Percentiles rank a stretch among this genome's conserved stretches.
These are phyloP conservation scores for Hericium coralloides DNA, from an alignment of 768 basidiomycete species.

Conservation along the genomic window DNA sequence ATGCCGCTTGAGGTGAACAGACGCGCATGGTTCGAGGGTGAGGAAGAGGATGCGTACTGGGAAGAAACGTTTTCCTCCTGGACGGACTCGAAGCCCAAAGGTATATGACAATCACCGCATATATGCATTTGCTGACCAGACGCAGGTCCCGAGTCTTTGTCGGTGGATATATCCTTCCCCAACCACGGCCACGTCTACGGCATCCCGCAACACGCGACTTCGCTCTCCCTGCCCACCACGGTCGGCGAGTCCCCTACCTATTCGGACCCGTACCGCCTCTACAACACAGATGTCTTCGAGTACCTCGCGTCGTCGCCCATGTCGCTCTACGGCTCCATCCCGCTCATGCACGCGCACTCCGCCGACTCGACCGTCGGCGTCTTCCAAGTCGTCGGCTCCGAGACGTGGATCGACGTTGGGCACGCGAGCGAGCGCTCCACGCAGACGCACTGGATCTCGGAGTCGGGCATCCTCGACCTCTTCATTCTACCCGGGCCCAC, in stretches of 20 bases:
- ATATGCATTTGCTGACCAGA: background rate
- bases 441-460: slow-evolving; percentile 94
- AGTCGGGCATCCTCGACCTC: slow-evolving; percentile 92
- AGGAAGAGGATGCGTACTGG: slow-evolving; percentile 77
- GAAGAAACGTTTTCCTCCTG: slow-evolving; percentile 82
- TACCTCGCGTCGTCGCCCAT: slow-evolving; percentile 75
- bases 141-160: slow-evolving; percentile 91
- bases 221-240: slow-evolving; percentile 82
- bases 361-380: slow-evolving; percentile 81
- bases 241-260: slow-evolving; percentile 69
- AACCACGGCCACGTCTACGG: slow-evolving; percentile 88
- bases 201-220: slow-evolving; percentile 93
- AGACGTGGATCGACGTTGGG: slow-evolving; percentile 90
- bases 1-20: slow-evolving; percentile 43
- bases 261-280: slow-evolving; percentile 89
- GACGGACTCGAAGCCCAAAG: slow-evolving; percentile 94
- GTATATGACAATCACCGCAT: slow-evolving; percentile 21
- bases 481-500: slow-evolving; percentile 92
- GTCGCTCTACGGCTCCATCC: slow-evolving; percentile 87
- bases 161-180: slow-evolving; percentile 89
- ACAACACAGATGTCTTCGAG: slow-evolving; percentile 95
- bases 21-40: slow-evolving; percentile 83
- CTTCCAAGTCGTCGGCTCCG: slow-evolving; percentile 81
- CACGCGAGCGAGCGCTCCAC: slow-evolving; percentile 62
- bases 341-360: slow-evolving; percentile 89